phyloP scores from a whole-genome alignment of 495 filamentous ascomycete species.

The Lasiosphaeria ovina region DNA sequence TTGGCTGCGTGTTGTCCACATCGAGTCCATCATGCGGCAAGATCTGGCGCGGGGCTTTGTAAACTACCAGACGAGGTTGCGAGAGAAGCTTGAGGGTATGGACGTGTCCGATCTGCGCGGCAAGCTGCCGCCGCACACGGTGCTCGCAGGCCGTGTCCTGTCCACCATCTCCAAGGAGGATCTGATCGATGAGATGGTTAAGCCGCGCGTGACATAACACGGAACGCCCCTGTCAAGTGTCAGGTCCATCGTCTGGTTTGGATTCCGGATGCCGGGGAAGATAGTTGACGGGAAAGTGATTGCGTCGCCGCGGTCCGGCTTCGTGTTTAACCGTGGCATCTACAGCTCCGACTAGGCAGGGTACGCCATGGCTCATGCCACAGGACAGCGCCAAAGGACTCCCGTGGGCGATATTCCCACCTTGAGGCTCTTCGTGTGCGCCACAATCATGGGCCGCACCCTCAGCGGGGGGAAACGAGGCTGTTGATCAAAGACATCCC shows the following conservation, averaged over 20 bases:
- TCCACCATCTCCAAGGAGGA: background rate
- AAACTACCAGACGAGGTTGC: background rate
- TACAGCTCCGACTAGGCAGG: background rate
- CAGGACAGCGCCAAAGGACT: background rate
- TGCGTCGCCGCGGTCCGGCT: slow-evolving; percentile 3
- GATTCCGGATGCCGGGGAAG: background rate
- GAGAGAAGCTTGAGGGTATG: background rate
- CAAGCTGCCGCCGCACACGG: slow-evolving; percentile 1
- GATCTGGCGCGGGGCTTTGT: slow-evolving; percentile 1
- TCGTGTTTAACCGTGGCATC: slow-evolving; percentile 5
- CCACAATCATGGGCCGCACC: slow-evolving; percentile 8
- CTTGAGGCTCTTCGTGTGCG: slow-evolving; percentile 10
- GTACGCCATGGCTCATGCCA: slow-evolving; percentile 7
- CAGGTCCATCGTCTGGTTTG: slow-evolving; percentile 1
- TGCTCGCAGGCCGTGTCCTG: background rate
- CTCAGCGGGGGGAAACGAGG: background rate
- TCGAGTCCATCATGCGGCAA: slow-evolving; percentile 3
- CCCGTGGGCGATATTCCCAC: slow-evolving; percentile 4
- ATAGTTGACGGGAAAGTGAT: slow-evolving; percentile 2
- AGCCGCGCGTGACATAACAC: slow-evolving; percentile 7
- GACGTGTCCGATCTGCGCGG: background rate
- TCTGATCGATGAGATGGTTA: slow-evolving; percentile 5
- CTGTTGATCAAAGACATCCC: background rate
- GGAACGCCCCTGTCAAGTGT: slow-evolving; percentile 1
- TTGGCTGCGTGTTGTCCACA: background rate